A percentile compares a stretch with the other conserved stretches of the same genome.
These are phyloP conservation scores for Tolypocladium cylindrosporum DNA, from an alignment of 2,329 filamentous ascomycete genomes.

Conservation along the genomic window DNA sequence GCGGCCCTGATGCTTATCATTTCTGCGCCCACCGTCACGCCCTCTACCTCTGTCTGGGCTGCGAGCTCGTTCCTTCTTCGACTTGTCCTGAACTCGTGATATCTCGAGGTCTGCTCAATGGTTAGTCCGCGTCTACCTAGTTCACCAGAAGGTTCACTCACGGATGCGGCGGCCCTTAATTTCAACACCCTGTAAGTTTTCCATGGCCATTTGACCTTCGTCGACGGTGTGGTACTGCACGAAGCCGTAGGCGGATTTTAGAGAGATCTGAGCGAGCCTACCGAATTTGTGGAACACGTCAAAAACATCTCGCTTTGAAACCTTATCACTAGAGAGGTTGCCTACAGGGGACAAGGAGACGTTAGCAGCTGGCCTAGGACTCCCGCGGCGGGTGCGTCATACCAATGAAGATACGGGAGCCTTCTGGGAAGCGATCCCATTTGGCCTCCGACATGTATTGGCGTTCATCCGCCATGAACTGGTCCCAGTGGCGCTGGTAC, in stretches of 20 bases:
- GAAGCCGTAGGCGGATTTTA: conserved; percentile 95
- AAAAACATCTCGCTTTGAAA: conserved; percentile 89
- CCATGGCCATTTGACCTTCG: conserved; percentile 66
- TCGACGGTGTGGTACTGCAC: conserved; percentile 78
- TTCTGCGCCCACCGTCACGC: conserved; percentile 32
- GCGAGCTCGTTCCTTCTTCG: conserved; percentile 48
- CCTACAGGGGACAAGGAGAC: conserved; percentile 39
- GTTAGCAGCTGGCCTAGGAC: conserved; percentile 7
- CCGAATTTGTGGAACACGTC: conserved; percentile 82
- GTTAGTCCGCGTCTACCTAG: conserved; percentile 20
- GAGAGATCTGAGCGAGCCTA: conserved; percentile 83
- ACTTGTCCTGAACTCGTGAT: conserved; percentile 74
- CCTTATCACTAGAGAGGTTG: conserved; percentile 85
- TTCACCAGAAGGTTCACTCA: conserved; percentile 37
- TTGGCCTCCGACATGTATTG: conserved; percentile 67
- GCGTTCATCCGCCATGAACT: conserved; percentile 63
- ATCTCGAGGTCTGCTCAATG: conserved; percentile 62
- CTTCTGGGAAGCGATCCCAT: conserved; percentile 72
- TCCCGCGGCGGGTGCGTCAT: conserved; percentile 22
- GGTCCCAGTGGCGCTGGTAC: conserved; percentile 59
- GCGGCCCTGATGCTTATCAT: conserved; percentile 37
- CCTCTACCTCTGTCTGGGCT: conserved; percentile 50
- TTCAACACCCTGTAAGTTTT: conserved; percentile 67
- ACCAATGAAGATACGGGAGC: conserved; percentile 76
- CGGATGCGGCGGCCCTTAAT: conserved; percentile 89